These are phyloP conservation scores for Gaultheria prostrata DNA, from an alignment of 148 eudicot genomes.

Conservation along the genomic window DNA sequence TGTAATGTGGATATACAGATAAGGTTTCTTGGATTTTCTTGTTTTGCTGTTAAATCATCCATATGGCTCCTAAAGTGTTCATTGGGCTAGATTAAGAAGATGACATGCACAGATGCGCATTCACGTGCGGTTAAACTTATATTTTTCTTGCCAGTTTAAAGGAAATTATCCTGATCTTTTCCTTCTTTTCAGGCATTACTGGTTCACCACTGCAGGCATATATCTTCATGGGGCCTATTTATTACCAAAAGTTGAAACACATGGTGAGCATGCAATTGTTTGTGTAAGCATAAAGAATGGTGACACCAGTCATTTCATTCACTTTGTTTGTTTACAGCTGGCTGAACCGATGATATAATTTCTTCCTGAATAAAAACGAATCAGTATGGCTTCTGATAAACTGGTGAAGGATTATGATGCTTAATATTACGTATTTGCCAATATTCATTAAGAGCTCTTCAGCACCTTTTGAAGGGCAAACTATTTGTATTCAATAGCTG, in stretches of 20 bases:
- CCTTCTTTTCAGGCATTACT: slow-evolving; percentile 61
- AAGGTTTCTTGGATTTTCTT: neutral
- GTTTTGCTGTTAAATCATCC: neutral
- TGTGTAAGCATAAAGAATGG: neutral
- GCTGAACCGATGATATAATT: neutral
- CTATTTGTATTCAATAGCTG: neutral
- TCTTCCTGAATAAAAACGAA: neutral
- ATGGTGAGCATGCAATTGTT: slow-evolving; percentile 53
- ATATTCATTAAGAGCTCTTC: too few species aligned
- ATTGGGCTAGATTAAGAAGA: neutral
- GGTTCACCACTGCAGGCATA: slow-evolving; percentile 91
- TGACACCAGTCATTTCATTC: neutral
- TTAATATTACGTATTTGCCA: neutral
- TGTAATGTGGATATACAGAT: neutral
- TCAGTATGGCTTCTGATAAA: neutral
- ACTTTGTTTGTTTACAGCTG: neutral
- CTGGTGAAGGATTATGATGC: neutral
- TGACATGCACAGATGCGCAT: neutral
- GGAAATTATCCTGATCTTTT: neutral
- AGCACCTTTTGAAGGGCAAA: neutral
- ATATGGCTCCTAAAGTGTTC: neutral
- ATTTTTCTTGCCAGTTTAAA: neutral
- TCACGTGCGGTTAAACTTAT: too few species aligned
- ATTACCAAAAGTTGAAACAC: slow-evolving; percentile 96
- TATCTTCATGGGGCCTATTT: slow-evolving; percentile 97